phyloP scores from a whole-genome alignment of 2,329 filamentous ascomycete species.

The Orbilia brochopaga region DNA sequence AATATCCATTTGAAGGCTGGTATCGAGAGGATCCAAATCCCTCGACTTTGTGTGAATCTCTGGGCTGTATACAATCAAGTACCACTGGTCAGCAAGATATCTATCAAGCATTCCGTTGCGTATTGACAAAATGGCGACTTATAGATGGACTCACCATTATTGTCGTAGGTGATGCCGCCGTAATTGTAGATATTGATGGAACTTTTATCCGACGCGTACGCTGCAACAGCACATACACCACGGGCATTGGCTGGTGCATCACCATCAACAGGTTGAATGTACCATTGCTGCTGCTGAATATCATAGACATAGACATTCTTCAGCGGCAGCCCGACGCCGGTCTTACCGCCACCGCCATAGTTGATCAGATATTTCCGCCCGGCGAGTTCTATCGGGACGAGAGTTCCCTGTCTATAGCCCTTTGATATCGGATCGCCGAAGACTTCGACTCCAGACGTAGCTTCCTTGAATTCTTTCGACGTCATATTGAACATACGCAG shows the following conservation, averaged over 20 bases:
- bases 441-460: conserved; percentile 17
- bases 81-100: background rate
- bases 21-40: conserved; percentile 44
- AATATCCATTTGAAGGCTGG: conserved; percentile 43
- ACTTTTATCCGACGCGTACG: conserved; percentile 31
- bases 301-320: conserved; percentile 39
- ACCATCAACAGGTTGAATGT: conserved; percentile 29
- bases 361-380: conserved; percentile 44
- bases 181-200: conserved; percentile 46
- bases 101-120: too few relatives aligned
- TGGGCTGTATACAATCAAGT: background rate
- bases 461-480: conserved; percentile 21
- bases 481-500: conserved; percentile 40
- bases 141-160: conserved; percentile 8
- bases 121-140: too few relatives aligned
- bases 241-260: conserved; percentile 24
- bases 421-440: conserved; percentile 24
- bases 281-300: conserved; percentile 28
- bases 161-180: conserved; percentile 33
- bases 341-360: conserved; percentile 33
- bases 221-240: conserved; percentile 29
- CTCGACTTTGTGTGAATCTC: conserved; percentile 24
- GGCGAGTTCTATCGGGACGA: conserved; percentile 30
- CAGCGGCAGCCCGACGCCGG: conserved; percentile 20
- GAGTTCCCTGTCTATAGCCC: conserved; percentile 36